Percentiles rank a stretch among this genome's conserved stretches.
Evolutionary conservation across 306 rosid species (phyloP).

Genomic region (Vigna mungo): DNA sequence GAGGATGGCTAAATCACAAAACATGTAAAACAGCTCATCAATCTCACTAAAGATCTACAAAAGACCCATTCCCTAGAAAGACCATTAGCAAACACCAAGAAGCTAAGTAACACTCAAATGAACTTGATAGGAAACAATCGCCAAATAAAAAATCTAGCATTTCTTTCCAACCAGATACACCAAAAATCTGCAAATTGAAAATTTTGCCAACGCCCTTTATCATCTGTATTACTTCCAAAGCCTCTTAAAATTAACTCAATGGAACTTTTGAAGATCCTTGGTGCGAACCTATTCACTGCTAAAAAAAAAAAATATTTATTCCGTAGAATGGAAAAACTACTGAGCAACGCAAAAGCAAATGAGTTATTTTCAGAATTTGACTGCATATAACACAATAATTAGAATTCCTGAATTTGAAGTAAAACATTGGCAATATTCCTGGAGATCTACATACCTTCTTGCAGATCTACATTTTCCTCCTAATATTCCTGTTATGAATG

Average conservation of each 20-base stretch:
- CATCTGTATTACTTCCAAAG: neutral
- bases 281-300: neutral
- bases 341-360: neutral
- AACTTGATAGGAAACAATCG: neutral
- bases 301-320: neutral
- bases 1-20: neutral
- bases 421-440: neutral
- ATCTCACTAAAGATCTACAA: neutral
- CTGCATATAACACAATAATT: neutral
- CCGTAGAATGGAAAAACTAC: neutral
- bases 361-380: neutral
- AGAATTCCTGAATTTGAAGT: neutral
- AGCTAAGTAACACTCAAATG: neutral
- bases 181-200: neutral
- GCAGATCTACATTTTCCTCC: conserved; percentile 35
- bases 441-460: neutral
- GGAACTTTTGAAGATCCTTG: neutral
- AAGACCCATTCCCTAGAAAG: neutral
- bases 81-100: neutral
- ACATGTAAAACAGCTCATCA: neutral
- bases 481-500: conserved; percentile 30
- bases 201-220: neutral
- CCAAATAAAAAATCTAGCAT: neutral
- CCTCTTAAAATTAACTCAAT: neutral
- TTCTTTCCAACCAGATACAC: neutral